Evolutionary conservation across 2,329 filamentous ascomycete genomes (phyloP).

Genomic region (Trichoderma gracile): DNA sequence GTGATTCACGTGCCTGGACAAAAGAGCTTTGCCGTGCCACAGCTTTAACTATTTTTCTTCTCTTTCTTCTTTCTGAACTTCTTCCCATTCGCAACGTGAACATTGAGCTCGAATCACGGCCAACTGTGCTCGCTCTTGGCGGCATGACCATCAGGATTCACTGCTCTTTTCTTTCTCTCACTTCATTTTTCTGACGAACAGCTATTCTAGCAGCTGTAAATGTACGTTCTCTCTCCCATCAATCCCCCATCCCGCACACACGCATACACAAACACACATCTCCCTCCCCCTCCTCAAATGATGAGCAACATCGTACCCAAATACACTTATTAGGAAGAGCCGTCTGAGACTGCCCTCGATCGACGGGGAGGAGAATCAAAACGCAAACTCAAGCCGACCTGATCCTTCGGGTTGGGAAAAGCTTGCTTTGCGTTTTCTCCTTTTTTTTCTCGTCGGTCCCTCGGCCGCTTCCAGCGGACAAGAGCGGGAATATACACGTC

Average conservation of each 20-base stretch:
- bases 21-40: conserved; percentile 8
- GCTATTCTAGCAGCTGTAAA: conserved; percentile 9
- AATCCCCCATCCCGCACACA: neutral
- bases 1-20: conserved; percentile 16
- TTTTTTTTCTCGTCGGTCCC: conserved; percentile 9
- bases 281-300: conserved; percentile 36
- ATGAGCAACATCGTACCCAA: conserved; percentile 46
- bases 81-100: neutral
- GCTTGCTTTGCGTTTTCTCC: neutral
- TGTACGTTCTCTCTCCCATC: neutral
- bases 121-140: neutral
- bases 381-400: neutral
- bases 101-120: neutral
- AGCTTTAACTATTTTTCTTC: conserved; percentile 15
- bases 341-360: conserved; percentile 46
- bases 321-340: conserved; percentile 47
- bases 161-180: neutral
- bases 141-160: neutral
- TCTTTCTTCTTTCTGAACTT: neutral
- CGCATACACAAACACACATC: neutral
- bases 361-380: neutral
- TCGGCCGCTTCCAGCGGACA: conserved; percentile 22
- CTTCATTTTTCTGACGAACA: neutral
- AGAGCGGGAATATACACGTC: conserved; percentile 28
- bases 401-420: neutral